A percentile compares a stretch with the other conserved stretches of the same genome.
Conservation (phyloP, 2,329 filamentous ascomycete species). For the Fusarium cyanostomum region DNA sequence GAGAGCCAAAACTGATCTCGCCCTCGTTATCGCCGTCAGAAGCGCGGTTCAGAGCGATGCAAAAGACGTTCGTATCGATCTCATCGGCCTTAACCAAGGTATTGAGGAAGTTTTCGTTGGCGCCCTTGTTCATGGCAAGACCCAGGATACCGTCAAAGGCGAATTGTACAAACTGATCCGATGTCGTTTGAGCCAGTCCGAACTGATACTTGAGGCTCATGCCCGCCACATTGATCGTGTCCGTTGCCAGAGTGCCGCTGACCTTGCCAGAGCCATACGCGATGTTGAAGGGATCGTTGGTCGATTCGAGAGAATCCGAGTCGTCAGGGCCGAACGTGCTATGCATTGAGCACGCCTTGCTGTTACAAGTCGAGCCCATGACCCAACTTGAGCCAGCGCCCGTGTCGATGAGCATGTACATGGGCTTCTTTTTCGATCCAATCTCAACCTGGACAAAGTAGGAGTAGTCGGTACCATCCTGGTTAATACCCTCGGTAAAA, state of each 20-base stretch:
- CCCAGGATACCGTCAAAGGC: constrained; percentile 91
- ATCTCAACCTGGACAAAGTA: constrained; percentile 69
- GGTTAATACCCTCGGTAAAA: constrained; percentile 65
- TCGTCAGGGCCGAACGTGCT: constrained; percentile 72
- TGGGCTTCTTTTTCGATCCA: constrained; percentile 62
- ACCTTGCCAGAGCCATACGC: constrained; percentile 82
- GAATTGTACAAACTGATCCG: constrained; percentile 78
- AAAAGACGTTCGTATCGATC: constrained; percentile 72
- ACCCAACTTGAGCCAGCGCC: constrained; percentile 83
- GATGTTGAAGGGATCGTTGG: constrained; percentile 68
- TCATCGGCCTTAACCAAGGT: constrained; percentile 64
- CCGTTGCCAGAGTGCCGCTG: constrained; percentile 70
- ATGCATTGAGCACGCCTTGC: constrained; percentile 73
- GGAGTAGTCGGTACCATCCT: constrained; percentile 72
- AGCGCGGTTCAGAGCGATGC: constrained; percentile 74
- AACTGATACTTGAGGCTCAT: constrained; percentile 73
- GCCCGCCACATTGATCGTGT: constrained; percentile 73
- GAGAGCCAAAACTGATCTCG: constrained; percentile 78
- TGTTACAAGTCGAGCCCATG: constrained; percentile 75
- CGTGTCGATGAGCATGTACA: constrained; percentile 73
- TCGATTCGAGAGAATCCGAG: constrained; percentile 70
- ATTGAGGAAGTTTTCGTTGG: constrained; percentile 73
- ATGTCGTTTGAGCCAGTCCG: constrained; percentile 76
- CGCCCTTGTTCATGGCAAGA: constrained; percentile 70
- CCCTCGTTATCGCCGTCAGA: constrained; percentile 74